phyloP scores from a whole-genome alignment of 139 green algal species.

The Coccomyxa sp. region DNA sequence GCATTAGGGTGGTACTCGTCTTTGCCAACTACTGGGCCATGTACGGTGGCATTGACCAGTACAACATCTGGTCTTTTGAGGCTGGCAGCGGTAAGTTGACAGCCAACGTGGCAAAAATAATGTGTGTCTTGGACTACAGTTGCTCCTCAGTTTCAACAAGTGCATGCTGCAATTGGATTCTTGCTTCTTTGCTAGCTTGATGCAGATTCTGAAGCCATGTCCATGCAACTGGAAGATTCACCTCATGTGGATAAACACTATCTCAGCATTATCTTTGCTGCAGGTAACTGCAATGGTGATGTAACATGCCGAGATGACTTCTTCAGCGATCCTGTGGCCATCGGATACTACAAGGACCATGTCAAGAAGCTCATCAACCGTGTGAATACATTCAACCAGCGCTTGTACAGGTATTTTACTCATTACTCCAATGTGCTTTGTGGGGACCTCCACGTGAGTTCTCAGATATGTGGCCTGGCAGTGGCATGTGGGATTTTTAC shows the following conservation, averaged over 20 bases:
- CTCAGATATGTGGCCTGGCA: too few relatives aligned
- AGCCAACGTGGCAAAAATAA: neutral
- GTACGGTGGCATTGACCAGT: slow-evolving; percentile 7
- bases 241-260: too few relatives aligned
- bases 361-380: slow-evolving; percentile 27
- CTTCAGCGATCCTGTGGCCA: slow-evolving; percentile 2
- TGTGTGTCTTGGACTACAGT: too few relatives aligned
- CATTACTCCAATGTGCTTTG: neutral
- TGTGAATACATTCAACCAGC: slow-evolving; percentile 41
- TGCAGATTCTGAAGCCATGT: too few relatives aligned
- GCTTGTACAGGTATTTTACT: slow-evolving; percentile 23
- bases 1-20: slow-evolving; percentile 32
- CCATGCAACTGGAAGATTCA: too few relatives aligned
- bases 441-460: neutral
- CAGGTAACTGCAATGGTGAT: slow-evolving; percentile 7
- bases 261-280: neutral
- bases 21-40: slow-evolving; percentile 36
- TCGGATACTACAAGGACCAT: slow-evolving; percentile 51
- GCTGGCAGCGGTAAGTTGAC: neutral
- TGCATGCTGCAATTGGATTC: too few relatives aligned
- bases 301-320: neutral
- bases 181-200: too few relatives aligned
- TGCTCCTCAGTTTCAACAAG: too few relatives aligned
- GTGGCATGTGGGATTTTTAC: too few relatives aligned
- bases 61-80: slow-evolving; percentile 10